Base-by-base conservation (phyloP, 345 rosid genomes). In the Camelina neglecta region DNA sequence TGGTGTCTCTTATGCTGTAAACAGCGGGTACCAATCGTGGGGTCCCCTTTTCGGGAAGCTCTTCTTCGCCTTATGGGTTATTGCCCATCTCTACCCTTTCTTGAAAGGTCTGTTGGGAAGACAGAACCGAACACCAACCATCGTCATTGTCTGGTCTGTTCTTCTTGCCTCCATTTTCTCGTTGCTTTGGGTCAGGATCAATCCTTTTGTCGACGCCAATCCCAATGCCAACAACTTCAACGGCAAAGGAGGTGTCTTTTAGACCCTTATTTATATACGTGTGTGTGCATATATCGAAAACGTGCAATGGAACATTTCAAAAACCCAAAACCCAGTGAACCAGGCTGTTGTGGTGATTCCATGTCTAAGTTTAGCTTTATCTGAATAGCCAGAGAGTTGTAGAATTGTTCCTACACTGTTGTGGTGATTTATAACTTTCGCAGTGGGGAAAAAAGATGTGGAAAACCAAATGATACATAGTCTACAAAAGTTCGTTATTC, bases 1-100 rank as follows among this genome's bases (percentile, higher is more conserved):
- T 3, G 99, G 99, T n/a, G 93, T 95, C 20, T 95, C 99, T 0
- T 92, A 75, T 35, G 99, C 99, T 29, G 82, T 92, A 36, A 95
- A 95, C 89, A 95, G 99, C 2, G 99, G 99, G 4, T 95, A 95
- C 84, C 99, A 95, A 64, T 95, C 99, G 1, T 95, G 99, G 99
- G 98, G 99, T 58, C 98, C 99, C 0, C 93, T 94, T 31, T 94
- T 94, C 10, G 98, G 98, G 58, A 92, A 87, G 90, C 89, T 94
- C 71, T 94, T 94, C 91, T 94, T 94, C 2, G 97, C 97, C 50
- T 71, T 95, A 24, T 95, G 99, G 99, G 99, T 95, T 42, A 85
- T 95, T 71, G 98, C 96, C 65, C 99, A 95, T 85, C 81, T 95
- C 59, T 95, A 95, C 75, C 99, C 99, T 23, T 95, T 95, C 96